A percentile compares a stretch with the other conserved stretches of the same genome.
phyloP scores from a whole-genome alignment of 1,284 basidiomycete species.

The Abortiporus biennis region DNA sequence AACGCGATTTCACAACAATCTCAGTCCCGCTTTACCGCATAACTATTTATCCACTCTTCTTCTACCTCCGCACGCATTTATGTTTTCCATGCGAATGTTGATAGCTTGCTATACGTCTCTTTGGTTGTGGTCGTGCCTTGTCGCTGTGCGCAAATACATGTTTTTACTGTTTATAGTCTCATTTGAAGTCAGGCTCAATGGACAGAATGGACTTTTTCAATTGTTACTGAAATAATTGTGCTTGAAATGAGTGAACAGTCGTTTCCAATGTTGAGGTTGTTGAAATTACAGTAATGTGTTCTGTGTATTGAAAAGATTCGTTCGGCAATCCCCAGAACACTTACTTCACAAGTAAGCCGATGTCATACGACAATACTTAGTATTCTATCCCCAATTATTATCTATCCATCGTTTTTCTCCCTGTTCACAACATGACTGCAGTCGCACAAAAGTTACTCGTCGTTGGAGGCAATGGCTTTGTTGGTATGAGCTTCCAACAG shows the following conservation, averaged over 20 bases:
- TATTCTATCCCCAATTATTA: no score
- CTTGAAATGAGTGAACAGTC: no score
- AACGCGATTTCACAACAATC: conserved; percentile 5
- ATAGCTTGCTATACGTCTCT: background rate
- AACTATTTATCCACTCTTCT: no score
- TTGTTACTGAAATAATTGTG: no score
- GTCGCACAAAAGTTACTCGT: conserved; percentile 69
- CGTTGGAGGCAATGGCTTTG: conserved; percentile 92
- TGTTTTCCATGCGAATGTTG: background rate
- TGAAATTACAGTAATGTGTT: conserved; percentile 6
- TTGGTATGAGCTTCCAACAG: conserved; percentile 48
- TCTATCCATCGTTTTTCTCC: background rate
- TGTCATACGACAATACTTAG: no score
- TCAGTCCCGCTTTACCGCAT: conserved; percentile 10
- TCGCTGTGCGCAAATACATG: background rate
- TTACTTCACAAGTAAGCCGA: background rate
- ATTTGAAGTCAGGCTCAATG: no score
- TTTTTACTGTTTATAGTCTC: no score
- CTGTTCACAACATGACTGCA: conserved; percentile 21
- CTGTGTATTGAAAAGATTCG: background rate
- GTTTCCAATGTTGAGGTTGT: no score
- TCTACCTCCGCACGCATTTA: no score
- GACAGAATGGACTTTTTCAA: no score
- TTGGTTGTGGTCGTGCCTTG: background rate
- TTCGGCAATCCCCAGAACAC: background rate